Base-by-base conservation (phyloP, 768 basidiomycete genomes). In the Hortiboletus campestris region DNA sequence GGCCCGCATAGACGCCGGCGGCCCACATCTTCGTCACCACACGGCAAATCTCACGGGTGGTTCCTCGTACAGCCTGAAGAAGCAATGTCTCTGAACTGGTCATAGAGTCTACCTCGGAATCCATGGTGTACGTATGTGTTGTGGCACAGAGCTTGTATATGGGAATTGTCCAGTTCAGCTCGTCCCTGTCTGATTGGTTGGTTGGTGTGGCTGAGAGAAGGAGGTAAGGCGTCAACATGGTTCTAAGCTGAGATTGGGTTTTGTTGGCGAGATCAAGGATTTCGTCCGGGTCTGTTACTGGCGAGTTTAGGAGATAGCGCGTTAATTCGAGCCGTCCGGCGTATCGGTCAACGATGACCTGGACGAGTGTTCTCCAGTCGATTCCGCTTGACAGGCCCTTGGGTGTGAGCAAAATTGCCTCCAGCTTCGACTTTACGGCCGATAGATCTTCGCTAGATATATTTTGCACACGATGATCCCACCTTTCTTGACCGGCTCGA, bases 21-120 rank as follows among this genome's bases (percentile, higher is more conserved):
- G 77, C 77, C 81, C 81, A 83, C 61, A 83, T 72, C 41, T 61
- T 67, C 5, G 78, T 77, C 32, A 77, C 56, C 0, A 76, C 74
- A 0, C 78, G 70, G 52, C 80, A 83, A 25, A 81, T 79, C 59
- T 82, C 80, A 36, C 64, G 70, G 2, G 56, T 72, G 0, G 76
- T 78, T 5, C 65, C 76, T 17, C 65, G 64, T 3, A 76, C 22
- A 6, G 56, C 66, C 6, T 43, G 49, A 5, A 73, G 55, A 22
- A 76, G 59, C 25, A 71, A 29, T 0, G 22, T 47, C 56, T 76
- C 74, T 6, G 70, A 67, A 20, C 53, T n/a, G 0, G 72, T 69
- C 57, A 75, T 56, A 3, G 40, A 19, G 4, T 53, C 47, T 7
- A 49, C 25, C 6, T 55, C 31, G 0, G 49, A 49, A 13, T 54